phyloP scores from a whole-genome alignment of 768 basidiomycete species.

The Inosperma sp. region DNA sequence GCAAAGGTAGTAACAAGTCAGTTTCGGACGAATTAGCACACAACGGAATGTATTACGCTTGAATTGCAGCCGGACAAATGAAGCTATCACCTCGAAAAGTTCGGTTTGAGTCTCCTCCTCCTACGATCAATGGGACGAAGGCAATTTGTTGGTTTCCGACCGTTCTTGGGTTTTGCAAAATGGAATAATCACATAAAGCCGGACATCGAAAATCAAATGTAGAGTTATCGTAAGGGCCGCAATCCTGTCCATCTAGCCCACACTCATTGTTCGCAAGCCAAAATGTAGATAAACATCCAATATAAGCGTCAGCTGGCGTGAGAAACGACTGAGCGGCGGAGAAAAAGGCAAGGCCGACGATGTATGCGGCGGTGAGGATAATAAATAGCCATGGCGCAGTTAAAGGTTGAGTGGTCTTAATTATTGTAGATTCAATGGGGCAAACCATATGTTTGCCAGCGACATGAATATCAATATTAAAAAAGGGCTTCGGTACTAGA shows the following conservation, averaged over 20 bases:
- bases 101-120: conserved; percentile 67
- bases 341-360: conserved; percentile 70
- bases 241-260: conserved; percentile 63
- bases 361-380: conserved; percentile 55
- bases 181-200: conserved; percentile 58
- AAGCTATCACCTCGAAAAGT: conserved; percentile 86
- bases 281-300: conserved; percentile 65
- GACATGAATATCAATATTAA: conserved; percentile 45
- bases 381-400: conserved; percentile 51
- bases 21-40: conserved; percentile 10
- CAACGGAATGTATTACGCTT: conserved; percentile 52
- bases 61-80: conserved; percentile 78
- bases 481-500: conserved; percentile 50
- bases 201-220: conserved; percentile 79
- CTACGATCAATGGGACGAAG: conserved; percentile 73
- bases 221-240: conserved; percentile 57
- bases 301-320: conserved; percentile 57
- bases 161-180: conserved; percentile 68
- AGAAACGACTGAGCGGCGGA: conserved; percentile 67
- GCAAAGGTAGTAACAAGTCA: conserved; percentile 8
- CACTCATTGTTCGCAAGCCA: conserved; percentile 69
- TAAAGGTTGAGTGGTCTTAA: conserved; percentile 48
- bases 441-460: conserved; percentile 34
- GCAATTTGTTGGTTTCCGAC: conserved; percentile 63
- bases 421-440: conserved; percentile 51